Evolutionary conservation across 345 rosid genomes (phyloP), one percentile per base, ranked within the genome.

Genomic region (Sisymbrium irio): DNA sequence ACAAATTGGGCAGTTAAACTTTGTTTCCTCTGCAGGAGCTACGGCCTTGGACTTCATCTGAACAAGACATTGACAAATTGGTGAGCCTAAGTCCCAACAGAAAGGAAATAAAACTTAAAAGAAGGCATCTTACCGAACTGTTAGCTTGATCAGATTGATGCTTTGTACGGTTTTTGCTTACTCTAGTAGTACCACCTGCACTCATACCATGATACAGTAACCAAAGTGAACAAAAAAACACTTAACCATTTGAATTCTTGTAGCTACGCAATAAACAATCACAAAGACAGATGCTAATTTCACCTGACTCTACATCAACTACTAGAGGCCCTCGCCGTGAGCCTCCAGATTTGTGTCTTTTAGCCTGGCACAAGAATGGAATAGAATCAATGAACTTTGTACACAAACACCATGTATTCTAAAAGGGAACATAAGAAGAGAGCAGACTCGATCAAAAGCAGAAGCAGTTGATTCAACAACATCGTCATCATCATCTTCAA

Each of bases 401-500:
- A 58, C 62, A 67, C 54, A 53, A 40, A 25, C 33, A 69, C 33
- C 33, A 77, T 4, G 7, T 47, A 10, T 40, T 44, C 12, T 58
- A 41, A 39, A 50, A 59, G 18, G 27, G 47, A 37, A 28, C 50
- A 32, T 15, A 65, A 56, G 22, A 55, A 58, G 45, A 66, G 22
- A 15, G 19, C 75, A 81, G 68, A 95, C 98, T 77, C 81, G 85
- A 9, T 92, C 87, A 75, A 96, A 92, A 19, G 87, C 96, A 74
- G 83, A 80, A 3, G 98, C 86, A 28, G 98, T 84, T 35, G 87
- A 83, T 77, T 87, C 86, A 63, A 90, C 56, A 74, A 89, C 94
- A 59, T 87, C 97, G 54, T 95, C 98, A 74, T 94, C 97, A 72
- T 95, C 97, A 50, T 95, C 97, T 72, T 94, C 97, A 54, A 86